These are phyloP conservation scores for Aspergillus udagawae DNA, from an alignment of 2,329 filamentous ascomycete species.

Conservation along the genomic window DNA sequence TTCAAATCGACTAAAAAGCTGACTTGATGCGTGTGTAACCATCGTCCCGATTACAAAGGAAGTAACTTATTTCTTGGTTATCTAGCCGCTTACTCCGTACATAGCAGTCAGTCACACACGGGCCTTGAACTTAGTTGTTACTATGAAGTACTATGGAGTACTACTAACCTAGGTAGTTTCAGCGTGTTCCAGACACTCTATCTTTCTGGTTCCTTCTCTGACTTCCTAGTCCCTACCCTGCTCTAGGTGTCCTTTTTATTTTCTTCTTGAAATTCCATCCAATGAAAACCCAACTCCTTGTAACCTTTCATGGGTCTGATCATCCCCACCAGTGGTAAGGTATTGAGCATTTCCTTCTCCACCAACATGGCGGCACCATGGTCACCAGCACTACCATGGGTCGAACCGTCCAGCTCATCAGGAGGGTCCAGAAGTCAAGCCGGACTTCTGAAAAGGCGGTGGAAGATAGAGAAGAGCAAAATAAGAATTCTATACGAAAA, in stretches of 20 bases:
- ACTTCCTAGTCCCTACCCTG: neutral
- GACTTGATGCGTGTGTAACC: neutral
- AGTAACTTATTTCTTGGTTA: slow-evolving; percentile 5
- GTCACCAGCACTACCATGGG: slow-evolving; percentile 2
- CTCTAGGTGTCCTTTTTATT: slow-evolving; percentile 3
- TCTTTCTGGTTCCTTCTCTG: slow-evolving; percentile 8
- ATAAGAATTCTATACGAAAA: neutral
- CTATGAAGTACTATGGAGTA: neutral
- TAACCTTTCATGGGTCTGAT: slow-evolving; percentile 9
- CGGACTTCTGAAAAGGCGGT: neutral
- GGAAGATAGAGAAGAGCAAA: neutral
- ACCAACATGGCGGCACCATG: neutral
- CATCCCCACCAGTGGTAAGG: slow-evolving; percentile 13
- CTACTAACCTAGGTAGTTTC: slow-evolving; percentile 10
- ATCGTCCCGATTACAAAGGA: neutral
- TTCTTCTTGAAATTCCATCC: slow-evolving; percentile 1
- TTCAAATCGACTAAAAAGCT: neutral
- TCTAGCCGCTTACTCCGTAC: slow-evolving; percentile 4
- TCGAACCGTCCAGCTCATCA: neutral
- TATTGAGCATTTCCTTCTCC: slow-evolving; percentile 6
- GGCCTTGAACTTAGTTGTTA: slow-evolving; percentile 8
- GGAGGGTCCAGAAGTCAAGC: slow-evolving; percentile 6
- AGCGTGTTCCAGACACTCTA: slow-evolving; percentile 8
- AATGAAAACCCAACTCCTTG: slow-evolving; percentile 2
- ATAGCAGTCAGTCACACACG: slow-evolving; percentile 4